phyloP scores from a whole-genome alignment of 108 stramenopile genomes.

The Discostella stelligeroides region DNA sequence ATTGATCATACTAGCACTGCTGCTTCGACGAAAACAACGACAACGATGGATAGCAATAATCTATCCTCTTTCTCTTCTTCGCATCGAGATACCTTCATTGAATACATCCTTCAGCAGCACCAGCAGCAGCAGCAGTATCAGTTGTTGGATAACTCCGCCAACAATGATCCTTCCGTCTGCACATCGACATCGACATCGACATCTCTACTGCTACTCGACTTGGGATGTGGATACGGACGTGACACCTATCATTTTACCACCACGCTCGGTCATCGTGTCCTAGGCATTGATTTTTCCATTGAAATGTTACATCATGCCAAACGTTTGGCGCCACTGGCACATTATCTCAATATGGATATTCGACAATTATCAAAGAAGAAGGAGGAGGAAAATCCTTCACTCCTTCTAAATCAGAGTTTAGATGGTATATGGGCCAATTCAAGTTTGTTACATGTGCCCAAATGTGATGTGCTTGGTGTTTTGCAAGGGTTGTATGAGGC shows the following conservation, averaged over 20 bases:
- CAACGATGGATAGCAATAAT: not conserved
- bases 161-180: not conserved
- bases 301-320: conserved; percentile 27
- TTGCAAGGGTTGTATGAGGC: conserved; percentile 11
- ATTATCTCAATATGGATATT: conserved; percentile 40
- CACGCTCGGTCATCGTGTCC: conserved; percentile 27
- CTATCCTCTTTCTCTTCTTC: not conserved
- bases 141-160: too few species aligned
- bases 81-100: conserved; percentile 21
- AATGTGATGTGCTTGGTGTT: conserved; percentile 6
- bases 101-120: conserved; percentile 1
- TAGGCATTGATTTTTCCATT: conserved; percentile 24
- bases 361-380: conserved; percentile 1
- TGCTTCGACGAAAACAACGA: not conserved
- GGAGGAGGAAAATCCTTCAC: too few species aligned
- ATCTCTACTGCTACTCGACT: conserved; percentile 25
- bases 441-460: conserved; percentile 33
- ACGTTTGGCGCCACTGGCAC: conserved; percentile 15
- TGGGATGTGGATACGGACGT: conserved; percentile 33
- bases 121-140: not conserved
- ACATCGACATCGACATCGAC: not conserved
- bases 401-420: conserved; percentile 18
- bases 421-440: conserved; percentile 37
- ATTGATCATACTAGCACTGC: not conserved
- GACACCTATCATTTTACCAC: conserved; percentile 27